Evolutionary conservation across 352 stramenopile species (phyloP).

Genomic region (Globisporangium nunn): DNA sequence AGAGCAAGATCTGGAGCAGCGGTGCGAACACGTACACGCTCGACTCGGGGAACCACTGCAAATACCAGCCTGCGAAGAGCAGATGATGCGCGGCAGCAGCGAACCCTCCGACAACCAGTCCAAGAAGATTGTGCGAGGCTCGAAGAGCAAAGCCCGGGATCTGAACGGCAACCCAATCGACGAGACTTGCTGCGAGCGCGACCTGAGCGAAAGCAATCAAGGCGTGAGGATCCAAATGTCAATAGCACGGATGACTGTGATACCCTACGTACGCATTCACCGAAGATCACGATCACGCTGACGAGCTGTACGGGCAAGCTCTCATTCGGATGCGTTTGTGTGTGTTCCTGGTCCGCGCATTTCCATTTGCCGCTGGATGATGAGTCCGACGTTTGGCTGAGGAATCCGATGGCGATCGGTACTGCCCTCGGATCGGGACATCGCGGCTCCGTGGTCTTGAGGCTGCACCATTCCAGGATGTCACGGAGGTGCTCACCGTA

Average conservation of each 20-base stretch:
- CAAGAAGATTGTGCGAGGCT: slow-evolving; percentile 1
- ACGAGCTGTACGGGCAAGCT: slow-evolving; percentile 3
- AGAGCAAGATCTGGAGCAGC: slow-evolving; percentile 10
- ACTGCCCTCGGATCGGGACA: too few species aligned
- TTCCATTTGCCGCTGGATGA: too few species aligned
- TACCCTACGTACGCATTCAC: slow-evolving; percentile 14
- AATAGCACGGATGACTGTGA: neutral
- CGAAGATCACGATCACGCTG: slow-evolving; percentile 7
- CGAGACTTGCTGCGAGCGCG: neutral
- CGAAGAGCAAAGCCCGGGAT: slow-evolving; percentile 3
- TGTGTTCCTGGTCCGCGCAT: neutral
- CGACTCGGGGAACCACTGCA: slow-evolving; percentile 6
- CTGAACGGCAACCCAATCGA: slow-evolving; percentile 5
- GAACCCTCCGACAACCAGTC: neutral
- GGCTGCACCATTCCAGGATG: too few species aligned
- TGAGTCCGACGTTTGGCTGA: too few species aligned
- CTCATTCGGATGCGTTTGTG: neutral
- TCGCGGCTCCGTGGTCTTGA: too few species aligned
- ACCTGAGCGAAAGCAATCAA: neutral
- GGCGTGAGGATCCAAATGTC: neutral
- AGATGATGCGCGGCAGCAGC: slow-evolving; percentile 5
- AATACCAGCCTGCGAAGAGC: slow-evolving; percentile 5
- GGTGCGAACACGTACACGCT: slow-evolving; percentile 6
- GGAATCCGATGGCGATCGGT: too few species aligned
- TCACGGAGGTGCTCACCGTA: too few species aligned